Evolutionary conservation across 2,329 filamentous ascomycete genomes (phyloP), one percentile per base, ranked within the genome.

Genomic region (Pseudogymnoascus sp.): DNA sequence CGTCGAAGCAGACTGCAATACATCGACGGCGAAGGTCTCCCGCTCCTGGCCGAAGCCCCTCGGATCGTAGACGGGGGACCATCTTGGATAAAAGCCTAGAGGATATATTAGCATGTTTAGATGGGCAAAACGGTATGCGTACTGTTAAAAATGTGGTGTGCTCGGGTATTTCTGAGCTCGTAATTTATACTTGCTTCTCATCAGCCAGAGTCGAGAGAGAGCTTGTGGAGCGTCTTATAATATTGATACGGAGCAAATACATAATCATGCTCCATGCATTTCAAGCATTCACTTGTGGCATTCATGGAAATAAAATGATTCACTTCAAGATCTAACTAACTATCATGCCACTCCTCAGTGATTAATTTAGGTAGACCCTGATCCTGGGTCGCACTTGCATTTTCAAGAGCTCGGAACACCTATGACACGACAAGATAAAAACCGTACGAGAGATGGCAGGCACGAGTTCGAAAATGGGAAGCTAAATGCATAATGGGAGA

Each of bases 181-280:
- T 54, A 54, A 32, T 54, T 54, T 54, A 54, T 54, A 34, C 47
- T 54, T 54, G 47, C 47, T 32, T 34, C 47, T 34, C 6, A 34
- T 18, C 28, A 54, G 16, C 47, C 28, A 54, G 47, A 14, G 28
- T 34, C 11, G 47, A 34, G 47, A 9, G 28, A 34, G 47, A 32
- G 47, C 25, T 18, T 54, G 28, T 34, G 28, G 32, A 34, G 28
- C n/a, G 47, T 54, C 4, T 34, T 54, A 18, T 32, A 54, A 54
- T 54, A 54, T 54, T n/a, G 18, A 54, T 54, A 54, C 6, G 16
- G 47, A 32, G 47, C 25, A 16, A 54, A 32, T 20, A 54, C 47
- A 54, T 54, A 54, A 54, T 34, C 47, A 54, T 54, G 47, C 47
- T 34, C 9, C 14, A 32, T 25, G n/a, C 43, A 54, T 32, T 25